These are phyloP conservation scores for Letharia columbiana DNA, from an alignment of 495 filamentous ascomycete genomes.

Conservation along the genomic window DNA sequence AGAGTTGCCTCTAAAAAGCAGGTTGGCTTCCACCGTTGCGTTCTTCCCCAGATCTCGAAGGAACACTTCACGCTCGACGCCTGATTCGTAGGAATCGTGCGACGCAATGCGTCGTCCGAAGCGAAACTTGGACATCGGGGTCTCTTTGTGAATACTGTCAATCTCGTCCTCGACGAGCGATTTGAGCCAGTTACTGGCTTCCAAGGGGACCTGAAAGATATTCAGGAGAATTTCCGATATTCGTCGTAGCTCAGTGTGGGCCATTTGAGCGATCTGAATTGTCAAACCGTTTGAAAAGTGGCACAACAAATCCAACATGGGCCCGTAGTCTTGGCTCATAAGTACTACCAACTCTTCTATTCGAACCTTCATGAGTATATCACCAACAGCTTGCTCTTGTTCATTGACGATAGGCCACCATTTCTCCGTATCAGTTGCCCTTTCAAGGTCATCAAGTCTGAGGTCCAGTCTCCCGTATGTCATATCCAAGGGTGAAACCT, in stretches of 20 bases:
- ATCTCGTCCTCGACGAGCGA: conserved; percentile 94
- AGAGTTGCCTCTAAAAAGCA: conserved; percentile 92
- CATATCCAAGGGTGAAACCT: conserved; percentile 47
- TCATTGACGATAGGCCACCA: conserved; percentile 82
- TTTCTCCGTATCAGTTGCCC: conserved; percentile 71
- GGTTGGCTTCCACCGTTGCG: conserved; percentile 70
- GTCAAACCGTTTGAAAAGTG: conserved; percentile 76
- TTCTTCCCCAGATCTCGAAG: conserved; percentile 51
- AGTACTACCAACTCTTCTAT: conserved; percentile 85
- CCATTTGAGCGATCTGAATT: conserved; percentile 67
- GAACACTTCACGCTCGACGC: conserved; percentile 51
- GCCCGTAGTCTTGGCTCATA: conserved; percentile 75
- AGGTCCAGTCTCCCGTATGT: conserved; percentile 72
- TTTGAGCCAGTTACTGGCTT: conserved; percentile 83
- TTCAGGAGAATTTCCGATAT: conserved; percentile 85
- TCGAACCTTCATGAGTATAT: conserved; percentile 75
- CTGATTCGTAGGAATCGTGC: conserved; percentile 62
- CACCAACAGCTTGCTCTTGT: conserved; percentile 64
- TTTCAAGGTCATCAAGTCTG: conserved; percentile 71
- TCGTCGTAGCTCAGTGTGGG: conserved; percentile 66
- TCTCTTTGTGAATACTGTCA: conserved; percentile 78
- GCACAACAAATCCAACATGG: conserved; percentile 76
- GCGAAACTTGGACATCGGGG: conserved; percentile 56
- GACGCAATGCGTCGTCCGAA: conserved; percentile 68
- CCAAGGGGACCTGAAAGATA: conserved; percentile 92